Evolutionary conservation across 2,329 filamentous ascomycete genomes (phyloP), one percentile per base, ranked within the genome.

Genomic region (Colletotrichum sp.): DNA sequence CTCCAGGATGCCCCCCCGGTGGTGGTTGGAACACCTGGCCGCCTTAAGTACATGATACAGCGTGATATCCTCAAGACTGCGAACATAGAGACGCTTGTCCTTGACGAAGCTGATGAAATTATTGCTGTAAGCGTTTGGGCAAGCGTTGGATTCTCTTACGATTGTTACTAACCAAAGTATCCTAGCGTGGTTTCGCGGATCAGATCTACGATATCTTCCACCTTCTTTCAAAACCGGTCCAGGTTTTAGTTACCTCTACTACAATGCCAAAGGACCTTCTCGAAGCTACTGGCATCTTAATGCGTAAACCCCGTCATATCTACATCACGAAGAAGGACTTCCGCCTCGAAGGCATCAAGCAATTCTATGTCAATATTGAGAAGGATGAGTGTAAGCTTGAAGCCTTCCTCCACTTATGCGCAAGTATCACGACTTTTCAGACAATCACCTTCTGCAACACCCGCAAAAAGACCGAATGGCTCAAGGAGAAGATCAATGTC

Each of bases 401-500:
- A 88, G 98, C 97, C 77, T 95, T 99, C 78, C 98, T 95, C 83
- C 97, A 99, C 89, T 89, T 99, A 81, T 99, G 99, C 91, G 97
- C 99, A 91, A 99, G 97, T 72, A 94, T 99, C 85, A 99, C 97
- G 86, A 99, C 98, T 84, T 99, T 97, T 82, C 97, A 99, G 88
- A 97, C 97, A 76, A 97, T 99, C 88, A 99, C 99, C 90, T 99
- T 99, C 95, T 99, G 97, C 93, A 99, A 99, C 94, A 99, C 97
- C 85, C 95, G 97, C 87, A 94, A 96, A 92, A 99, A 99, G 96
- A 97, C 98, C 84, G 97, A 99, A 91, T 99, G 97, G 97, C 94
- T 99, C 82, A 98, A 97, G 81, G 96, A 98, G 90, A 98, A 98
- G 93, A 96, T 99, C 86, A 98, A 95, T 82, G 94, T 94, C 82